Evolutionary conservation across 164 flowering plant genomes (phyloP), one percentile per base, ranked within the genome.

Genomic region (Nelumbo lutea): DNA sequence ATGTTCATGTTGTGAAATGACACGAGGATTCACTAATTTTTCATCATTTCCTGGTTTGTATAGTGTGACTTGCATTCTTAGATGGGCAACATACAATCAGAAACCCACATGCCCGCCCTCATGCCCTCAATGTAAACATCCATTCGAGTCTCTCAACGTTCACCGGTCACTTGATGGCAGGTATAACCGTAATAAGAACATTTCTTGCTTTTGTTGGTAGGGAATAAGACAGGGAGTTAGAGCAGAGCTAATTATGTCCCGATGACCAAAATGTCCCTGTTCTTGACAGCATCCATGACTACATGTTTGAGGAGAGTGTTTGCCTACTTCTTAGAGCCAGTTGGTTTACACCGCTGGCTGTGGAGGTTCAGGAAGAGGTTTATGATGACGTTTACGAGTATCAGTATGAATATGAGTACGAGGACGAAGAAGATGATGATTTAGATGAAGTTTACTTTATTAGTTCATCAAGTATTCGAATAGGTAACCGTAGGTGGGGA

Each of bases 161-260:
- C 96, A 88, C 73, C 91, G 98, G 0, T 80, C 98, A 0, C 91
- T 94, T 59, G 97, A 91, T 84, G 98, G 97, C 69, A 84, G 97
- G 98, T 94, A 80, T 9, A 4, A 45, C 6, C 4, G 13, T 41
- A 27, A 27, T 27, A 27, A 27, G 27, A 9, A 39, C 0, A 45
- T 44, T 48, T 27, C 27, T 27, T 27, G 27, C 27, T 27, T 27
- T 27, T 0, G 27, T 27, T 27, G 27, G 27, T 27, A 27, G 27
- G 27, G 27, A 27, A 27, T 27, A 27, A 27, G 27, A 27, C 27
- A 27, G 27, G 27, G 27, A 27, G 27, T 27, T 27, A 11, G 5
- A 2, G 42, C 27, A 27, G 4, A 27, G 27, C 27, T 27, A 27
- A 27, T 27, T 27, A 27, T 27, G 27, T 27, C 27, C 27, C 27